A percentile compares a stretch with the other conserved stretches of the same genome.
Conservation (phyloP, 306 rosid genomes). For the Casuarina cunninghamiana region DNA sequence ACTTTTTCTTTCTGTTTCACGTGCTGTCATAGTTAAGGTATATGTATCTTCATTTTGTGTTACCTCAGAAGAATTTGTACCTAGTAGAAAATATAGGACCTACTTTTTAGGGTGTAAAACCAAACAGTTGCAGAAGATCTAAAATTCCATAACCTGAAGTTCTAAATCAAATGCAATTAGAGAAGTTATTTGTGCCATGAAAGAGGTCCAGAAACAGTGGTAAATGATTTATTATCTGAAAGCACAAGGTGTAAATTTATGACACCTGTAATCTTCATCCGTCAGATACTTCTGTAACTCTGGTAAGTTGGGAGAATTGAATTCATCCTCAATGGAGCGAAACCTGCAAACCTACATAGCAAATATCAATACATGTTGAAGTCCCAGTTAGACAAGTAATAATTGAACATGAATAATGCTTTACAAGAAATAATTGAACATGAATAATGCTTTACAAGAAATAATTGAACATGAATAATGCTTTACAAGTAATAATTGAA, state of each 20-base stretch:
- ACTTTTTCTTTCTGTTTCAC: constrained; percentile 2
- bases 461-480: too few relatives aligned
- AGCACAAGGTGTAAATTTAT: constrained; percentile 20
- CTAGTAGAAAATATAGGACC: not conserved
- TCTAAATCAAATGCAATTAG: not conserved
- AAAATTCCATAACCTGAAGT: constrained; percentile 1
- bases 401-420: not conserved
- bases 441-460: too few relatives aligned
- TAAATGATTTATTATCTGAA: constrained; percentile 9
- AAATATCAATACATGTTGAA: constrained; percentile 24
- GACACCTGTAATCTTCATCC: constrained; percentile 92
- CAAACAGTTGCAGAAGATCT: not conserved
- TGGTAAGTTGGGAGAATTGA: constrained; percentile 64
- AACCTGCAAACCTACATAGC: constrained; percentile 86
- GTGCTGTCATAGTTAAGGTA: not conserved
- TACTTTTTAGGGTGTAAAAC: not conserved
- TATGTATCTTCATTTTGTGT: not conserved
- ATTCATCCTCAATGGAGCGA: constrained; percentile 75
- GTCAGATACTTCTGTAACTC: constrained; percentile 85
- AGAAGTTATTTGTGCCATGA: too few relatives aligned
- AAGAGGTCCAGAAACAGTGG: too few relatives aligned
- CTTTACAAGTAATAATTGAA: too few relatives aligned
- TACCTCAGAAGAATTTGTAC: not conserved
- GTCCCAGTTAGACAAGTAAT: constrained; percentile 17
- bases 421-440: too few relatives aligned